Percentiles rank a stretch among this genome's conserved stretches.
Evolutionary conservation across 176 grass and related monocot species (phyloP).

Genomic region (Otatea glauca): DNA sequence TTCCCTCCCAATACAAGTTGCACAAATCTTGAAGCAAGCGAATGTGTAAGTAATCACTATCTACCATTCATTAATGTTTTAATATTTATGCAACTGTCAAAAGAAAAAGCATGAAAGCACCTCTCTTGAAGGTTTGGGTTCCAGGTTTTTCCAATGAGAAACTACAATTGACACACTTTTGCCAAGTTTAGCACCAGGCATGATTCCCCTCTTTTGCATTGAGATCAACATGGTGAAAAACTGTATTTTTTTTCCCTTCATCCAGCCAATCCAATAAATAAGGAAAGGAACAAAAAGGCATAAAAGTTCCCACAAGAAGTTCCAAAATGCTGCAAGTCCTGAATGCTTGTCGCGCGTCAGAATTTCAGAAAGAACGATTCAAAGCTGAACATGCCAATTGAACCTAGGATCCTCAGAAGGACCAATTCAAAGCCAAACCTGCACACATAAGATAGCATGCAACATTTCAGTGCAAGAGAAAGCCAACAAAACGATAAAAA

Average conservation of each 20-base stretch:
- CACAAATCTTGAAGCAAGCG: too few species aligned
- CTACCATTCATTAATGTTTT: too few species aligned
- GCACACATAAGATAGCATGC: neutral
- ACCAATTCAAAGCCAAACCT: constrained; percentile 26
- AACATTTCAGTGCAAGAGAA: neutral
- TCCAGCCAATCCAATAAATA: neutral
- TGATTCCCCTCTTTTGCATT: neutral
- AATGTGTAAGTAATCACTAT: too few species aligned
- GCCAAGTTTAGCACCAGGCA: neutral
- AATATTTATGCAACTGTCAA: too few species aligned
- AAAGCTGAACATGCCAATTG: constrained; percentile 20
- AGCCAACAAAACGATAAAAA: neutral
- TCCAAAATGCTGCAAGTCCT: neutral
- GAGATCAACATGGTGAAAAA: neutral
- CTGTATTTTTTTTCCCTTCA: neutral
- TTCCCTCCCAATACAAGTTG: too few species aligned
- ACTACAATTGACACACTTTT: neutral
- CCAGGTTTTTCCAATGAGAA: neutral
- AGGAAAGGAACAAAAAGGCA: neutral
- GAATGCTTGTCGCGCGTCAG: neutral
- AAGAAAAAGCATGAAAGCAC: too few species aligned
- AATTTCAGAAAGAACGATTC: constrained; percentile 17
- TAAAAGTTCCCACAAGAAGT: neutral
- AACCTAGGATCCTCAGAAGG: neutral
- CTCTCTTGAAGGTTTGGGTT: neutral